phyloP scores from a whole-genome alignment of 371 early-diverging fungal genomes.

The Mucor saturninus region DNA sequence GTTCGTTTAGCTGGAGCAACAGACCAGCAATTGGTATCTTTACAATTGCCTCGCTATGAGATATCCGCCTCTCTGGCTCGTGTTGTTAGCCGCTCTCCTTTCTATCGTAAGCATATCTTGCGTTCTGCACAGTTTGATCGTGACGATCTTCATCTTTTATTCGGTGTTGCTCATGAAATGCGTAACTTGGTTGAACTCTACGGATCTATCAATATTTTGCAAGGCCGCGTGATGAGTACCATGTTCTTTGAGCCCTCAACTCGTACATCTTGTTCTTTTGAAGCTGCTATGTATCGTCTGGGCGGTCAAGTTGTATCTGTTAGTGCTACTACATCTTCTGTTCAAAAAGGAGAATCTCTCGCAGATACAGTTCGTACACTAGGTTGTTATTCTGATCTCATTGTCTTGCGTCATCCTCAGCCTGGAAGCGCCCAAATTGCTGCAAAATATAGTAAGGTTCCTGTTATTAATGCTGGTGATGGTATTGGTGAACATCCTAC shows the following conservation, averaged over 20 bases:
- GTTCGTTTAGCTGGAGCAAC: slow-evolving; percentile 42
- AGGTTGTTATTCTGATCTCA: slow-evolving; percentile 88
- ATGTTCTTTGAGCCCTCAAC: slow-evolving; percentile 98
- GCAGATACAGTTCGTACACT: slow-evolving; percentile 95
- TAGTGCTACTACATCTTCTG: slow-evolving; percentile 82
- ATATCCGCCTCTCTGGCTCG: slow-evolving; percentile 70
- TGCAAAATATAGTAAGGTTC: slow-evolving; percentile 88
- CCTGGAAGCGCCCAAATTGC: slow-evolving; percentile 85
- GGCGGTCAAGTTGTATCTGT: slow-evolving; percentile 91
- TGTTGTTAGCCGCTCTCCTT: slow-evolving; percentile 81
- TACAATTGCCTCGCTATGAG: slow-evolving; percentile 44
- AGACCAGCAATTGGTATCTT: slow-evolving; percentile 42
- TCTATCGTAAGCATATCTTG: slow-evolving; percentile 90
- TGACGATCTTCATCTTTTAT: slow-evolving; percentile 90
- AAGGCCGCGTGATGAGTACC: slow-evolving; percentile 90
- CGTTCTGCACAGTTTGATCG: slow-evolving; percentile 90
- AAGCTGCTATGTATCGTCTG: slow-evolving; percentile 93
- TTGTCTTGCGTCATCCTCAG: slow-evolving; percentile 93
- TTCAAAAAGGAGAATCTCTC: slow-evolving; percentile 94
- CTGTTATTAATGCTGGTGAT: slow-evolving; percentile 96
- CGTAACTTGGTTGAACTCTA: slow-evolving; percentile 89
- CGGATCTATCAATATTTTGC: slow-evolving; percentile 81
- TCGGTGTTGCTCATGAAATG: slow-evolving; percentile 98
- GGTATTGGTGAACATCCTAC: slow-evolving; percentile 98
- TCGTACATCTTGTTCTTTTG: slow-evolving; percentile 91